These are phyloP conservation scores for Hanseniaspora hatyaiensis DNA, from an alignment of 805 yeast species.

Conservation along the genomic window DNA sequence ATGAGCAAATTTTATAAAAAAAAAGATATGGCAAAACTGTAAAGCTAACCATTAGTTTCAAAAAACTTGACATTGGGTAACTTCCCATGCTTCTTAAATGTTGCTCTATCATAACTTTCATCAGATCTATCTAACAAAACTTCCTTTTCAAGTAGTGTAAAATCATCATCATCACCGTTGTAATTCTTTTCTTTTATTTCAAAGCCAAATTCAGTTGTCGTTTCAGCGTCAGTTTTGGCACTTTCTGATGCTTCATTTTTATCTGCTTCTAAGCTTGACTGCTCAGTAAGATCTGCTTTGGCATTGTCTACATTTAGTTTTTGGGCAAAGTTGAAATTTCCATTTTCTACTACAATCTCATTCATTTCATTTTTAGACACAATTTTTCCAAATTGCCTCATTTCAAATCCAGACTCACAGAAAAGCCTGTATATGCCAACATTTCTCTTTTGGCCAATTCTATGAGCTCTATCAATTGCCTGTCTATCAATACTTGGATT, in stretches of 20 bases:
- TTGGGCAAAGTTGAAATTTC: slow-evolving; percentile 39
- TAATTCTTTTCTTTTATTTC: slow-evolving; percentile 23
- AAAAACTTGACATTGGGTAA: slow-evolving; percentile 11
- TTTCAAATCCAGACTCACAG: slow-evolving; percentile 70
- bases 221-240: slow-evolving; percentile 30
- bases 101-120: neutral
- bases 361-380: slow-evolving; percentile 71
- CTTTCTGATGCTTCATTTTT: slow-evolving; percentile 24
- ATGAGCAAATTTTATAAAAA: neutral
- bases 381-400: slow-evolving; percentile 64
- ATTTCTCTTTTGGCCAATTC: slow-evolving; percentile 83
- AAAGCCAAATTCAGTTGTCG: slow-evolving; percentile 30
- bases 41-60: neutral
- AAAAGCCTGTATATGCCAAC: slow-evolving; percentile 72
- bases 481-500: slow-evolving; percentile 94
- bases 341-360: slow-evolving; percentile 58
- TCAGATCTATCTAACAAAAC: slow-evolving; percentile 10
- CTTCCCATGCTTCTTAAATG: neutral
- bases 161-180: slow-evolving; percentile 20
- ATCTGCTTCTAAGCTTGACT: no score
- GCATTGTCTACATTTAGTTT: slow-evolving; percentile 29
- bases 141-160: slow-evolving; percentile 3
- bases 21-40: no score
- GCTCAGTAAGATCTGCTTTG: slow-evolving; percentile 29
- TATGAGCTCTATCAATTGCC: slow-evolving; percentile 89